A percentile compares a stretch with the other conserved stretches of the same genome.
These are phyloP conservation scores for Fusarium foetens DNA, from an alignment of 2,329 filamentous ascomycete species.

Conservation along the genomic window DNA sequence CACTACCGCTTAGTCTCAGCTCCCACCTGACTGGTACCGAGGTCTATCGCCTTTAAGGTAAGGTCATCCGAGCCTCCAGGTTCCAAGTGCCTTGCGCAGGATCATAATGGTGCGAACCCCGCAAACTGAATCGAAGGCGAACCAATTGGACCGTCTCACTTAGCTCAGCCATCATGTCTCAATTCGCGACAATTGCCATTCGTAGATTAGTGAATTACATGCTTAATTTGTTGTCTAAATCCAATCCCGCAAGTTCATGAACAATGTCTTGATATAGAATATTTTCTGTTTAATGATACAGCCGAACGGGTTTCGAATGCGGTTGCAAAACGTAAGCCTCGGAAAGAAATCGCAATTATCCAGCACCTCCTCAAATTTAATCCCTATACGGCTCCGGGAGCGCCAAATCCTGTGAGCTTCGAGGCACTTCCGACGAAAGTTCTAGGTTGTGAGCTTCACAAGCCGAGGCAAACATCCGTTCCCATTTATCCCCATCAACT, in stretches of 20 bases:
- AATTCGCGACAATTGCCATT: background rate
- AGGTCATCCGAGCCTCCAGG: background rate
- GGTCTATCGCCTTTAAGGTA: background rate
- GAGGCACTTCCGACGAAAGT: background rate
- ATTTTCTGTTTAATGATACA: rapidly evolving
- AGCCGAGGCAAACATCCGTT: background rate
- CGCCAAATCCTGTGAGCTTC: rapidly evolving
- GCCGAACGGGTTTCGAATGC: background rate
- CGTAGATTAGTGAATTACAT: background rate
- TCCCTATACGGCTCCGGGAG: rapidly evolving
- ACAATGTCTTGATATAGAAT: background rate
- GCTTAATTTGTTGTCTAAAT: background rate
- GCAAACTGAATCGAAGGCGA: background rate
- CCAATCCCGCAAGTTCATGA: rapidly evolving
- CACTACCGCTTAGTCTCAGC: background rate
- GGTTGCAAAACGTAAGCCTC: background rate
- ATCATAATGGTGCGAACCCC: background rate
- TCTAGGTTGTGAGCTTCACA: background rate
- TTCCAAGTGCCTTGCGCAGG: background rate
- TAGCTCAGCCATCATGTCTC: background rate
- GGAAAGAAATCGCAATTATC: rapidly evolving
- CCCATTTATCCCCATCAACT: background rate
- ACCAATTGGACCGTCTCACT: background rate
- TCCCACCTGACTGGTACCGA: background rate
- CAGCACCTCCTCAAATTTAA: background rate